Evolutionary conservation across 228 moss, liverwort and hornwort species (phyloP), one percentile per base, ranked within the genome.

Genomic region (Sphagnum magellanicum): DNA sequence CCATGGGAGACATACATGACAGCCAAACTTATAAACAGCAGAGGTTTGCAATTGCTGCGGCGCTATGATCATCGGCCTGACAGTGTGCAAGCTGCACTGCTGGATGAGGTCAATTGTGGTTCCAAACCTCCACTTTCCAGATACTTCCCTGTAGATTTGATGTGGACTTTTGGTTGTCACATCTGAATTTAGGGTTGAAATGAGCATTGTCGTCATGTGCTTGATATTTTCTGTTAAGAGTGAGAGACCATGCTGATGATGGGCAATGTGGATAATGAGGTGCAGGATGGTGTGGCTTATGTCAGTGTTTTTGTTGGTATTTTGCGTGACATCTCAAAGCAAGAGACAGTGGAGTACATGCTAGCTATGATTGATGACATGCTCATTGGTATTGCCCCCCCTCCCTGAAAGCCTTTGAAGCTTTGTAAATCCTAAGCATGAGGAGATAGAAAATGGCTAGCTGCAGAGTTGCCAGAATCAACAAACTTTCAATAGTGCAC

Each of bases 1-100:
- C 92, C 95, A 75, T 95, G 95, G 95, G 95, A 95, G 67, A 95
- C 87, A 48, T 95, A 95, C 82, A 81, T 87, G 95, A 81, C 79
- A 4, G 82, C 95, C 67, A 95, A 92, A 74, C 79, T 92, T 67
- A 95, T 95, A 60, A 84, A 64, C 49, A 70, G 85, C 70, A 90
- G 81, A 64, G 92, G 85, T 55, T 82, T 95, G 84, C 90, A 83
- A 75, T 77, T 92, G 58, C 90, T 95, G 61, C 72, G 92, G 68
- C 92, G 95, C 49, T 95, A 92, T 63, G 95, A 95, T 76, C 92
- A 79, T 50, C 83, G 82, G 50, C 90, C 92, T 0, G 77, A 82
- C 50, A 85, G 87, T 75, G 84, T 89, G 73, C 92, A 92, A 76
- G 92, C 95, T 63, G 85, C 86, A 67, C 72, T 90, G 79, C 76